Base-by-base conservation (phyloP, 1,284 basidiomycete genomes). In the Afroboletus lepidellus region DNA sequence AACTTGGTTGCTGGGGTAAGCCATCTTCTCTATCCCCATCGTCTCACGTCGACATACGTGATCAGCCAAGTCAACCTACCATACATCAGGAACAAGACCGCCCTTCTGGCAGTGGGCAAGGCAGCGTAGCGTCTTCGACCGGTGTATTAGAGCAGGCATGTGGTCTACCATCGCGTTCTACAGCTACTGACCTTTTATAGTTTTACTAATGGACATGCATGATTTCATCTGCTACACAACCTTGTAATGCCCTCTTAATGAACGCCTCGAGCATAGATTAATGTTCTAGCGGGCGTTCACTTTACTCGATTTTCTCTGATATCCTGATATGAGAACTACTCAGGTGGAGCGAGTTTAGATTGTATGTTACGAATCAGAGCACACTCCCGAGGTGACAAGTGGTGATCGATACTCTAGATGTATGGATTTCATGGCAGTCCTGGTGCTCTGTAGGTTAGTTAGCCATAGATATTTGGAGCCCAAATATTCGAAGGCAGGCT, bases 81-180 rank as follows among this genome's bases (percentile, higher is more conserved):
- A 25, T 54, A 29, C 63, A 57, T 29, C 65, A 65, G 18, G 67
- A 69, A 16, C 60, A 57, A 38, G 65, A 68, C 15, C 65, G 60
- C 16, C 48, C 51, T 36, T 39, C 56, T 12, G 53, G 53, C 1
- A 61, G 52, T 2, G 65, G 59, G 15, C 65, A 64, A 39, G 47
- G 55, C 6, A 45, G 23, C 32, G 47, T 55, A 21, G 44, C 66
- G 16, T 62, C 63, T 18, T 59, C 60, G 5, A 43, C 48, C 11
- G 18, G 51, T 0, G 67, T 49, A 23, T 29, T 65, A 54, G 63
- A 65, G 3, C 66, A 68, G 55, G 55, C 27, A 37, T 38, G 3
- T 30, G 13, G 23, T 34, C n/a, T 18, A 2, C 8, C 29, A 11
- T 27, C 24, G 13, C 20, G 32, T 42, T 33, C 41, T 16, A 7